Evolutionary conservation across 495 filamentous ascomycete genomes (phyloP).

Genomic region (Podospora pseudopauciseta): DNA sequence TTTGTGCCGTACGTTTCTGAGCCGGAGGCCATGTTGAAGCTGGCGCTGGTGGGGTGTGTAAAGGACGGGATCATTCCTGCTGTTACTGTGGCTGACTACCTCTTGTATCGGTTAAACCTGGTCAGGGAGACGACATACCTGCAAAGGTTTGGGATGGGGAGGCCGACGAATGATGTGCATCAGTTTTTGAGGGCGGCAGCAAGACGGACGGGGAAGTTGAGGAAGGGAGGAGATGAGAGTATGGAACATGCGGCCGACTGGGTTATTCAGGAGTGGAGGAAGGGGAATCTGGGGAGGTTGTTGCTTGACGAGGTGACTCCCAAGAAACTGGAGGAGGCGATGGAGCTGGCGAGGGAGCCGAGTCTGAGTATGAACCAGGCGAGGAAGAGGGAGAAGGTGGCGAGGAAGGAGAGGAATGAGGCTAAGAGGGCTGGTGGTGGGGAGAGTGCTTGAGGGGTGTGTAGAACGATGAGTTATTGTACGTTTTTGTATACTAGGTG

Average conservation of each 20-base stretch:
- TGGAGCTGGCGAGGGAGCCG: slow-evolving; percentile 35
- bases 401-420: slow-evolving; percentile 33
- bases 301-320: slow-evolving; percentile 72
- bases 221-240: slow-evolving; percentile 69
- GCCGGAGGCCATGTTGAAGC: slow-evolving; percentile 84
- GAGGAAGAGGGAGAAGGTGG: slow-evolving; percentile 42
- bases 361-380: slow-evolving; percentile 44
- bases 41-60: slow-evolving; percentile 84
- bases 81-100: slow-evolving; percentile 77
- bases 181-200: slow-evolving; percentile 67
- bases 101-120: slow-evolving; percentile 78
- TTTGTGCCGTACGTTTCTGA: slow-evolving; percentile 88
- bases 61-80: slow-evolving; percentile 80
- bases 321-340: slow-evolving; percentile 47
- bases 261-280: slow-evolving; percentile 80
- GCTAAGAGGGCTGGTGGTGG: slow-evolving; percentile 28
- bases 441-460: neutral
- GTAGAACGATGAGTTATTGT: neutral
- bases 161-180: slow-evolving; percentile 77
- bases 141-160: slow-evolving; percentile 46
- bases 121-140: slow-evolving; percentile 54
- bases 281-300: slow-evolving; percentile 71
- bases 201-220: slow-evolving; percentile 67
- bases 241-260: slow-evolving; percentile 73
- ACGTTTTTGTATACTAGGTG: no score